phyloP scores from a whole-genome alignment of 2,329 filamentous ascomycete species.

The Penicillium psychrosexuale region DNA sequence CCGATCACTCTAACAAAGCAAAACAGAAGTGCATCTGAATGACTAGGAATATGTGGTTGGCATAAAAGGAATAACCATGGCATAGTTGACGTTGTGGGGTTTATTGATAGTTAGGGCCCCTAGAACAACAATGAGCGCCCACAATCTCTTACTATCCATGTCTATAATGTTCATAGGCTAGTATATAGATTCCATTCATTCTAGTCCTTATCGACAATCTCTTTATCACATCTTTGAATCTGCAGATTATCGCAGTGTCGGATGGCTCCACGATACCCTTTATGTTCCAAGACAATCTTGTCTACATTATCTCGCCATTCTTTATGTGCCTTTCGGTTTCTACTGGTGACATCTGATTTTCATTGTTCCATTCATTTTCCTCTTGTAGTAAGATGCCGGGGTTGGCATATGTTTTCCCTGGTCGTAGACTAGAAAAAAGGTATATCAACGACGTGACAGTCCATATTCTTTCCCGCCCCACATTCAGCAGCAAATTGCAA shows the following conservation, averaged over 20 bases:
- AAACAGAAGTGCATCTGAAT: background rate
- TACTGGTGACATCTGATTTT: background rate
- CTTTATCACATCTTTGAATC: background rate
- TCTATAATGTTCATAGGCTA: background rate
- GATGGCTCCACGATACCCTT: background rate
- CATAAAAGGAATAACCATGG: background rate
- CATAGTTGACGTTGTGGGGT: background rate
- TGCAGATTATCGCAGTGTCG: background rate
- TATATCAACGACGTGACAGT: background rate
- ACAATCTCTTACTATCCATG: background rate
- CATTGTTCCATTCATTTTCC: background rate
- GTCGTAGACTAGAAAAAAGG: background rate
- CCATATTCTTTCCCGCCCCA: too few species aligned
- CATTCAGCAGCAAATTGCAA: background rate
- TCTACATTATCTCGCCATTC: background rate
- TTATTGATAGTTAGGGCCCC: background rate
- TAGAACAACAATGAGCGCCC: background rate
- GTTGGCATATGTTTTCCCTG: background rate
- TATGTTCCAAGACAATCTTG: background rate
- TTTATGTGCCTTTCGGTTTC: background rate
- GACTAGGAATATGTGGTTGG: too few species aligned
- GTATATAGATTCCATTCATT: background rate
- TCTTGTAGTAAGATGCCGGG: too few species aligned
- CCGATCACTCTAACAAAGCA: constrained; percentile 23
- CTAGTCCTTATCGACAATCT: background rate